Evolutionary conservation across 192 early-diverging fungal genomes (phyloP).

Genomic region (Gaertneriomyces sp.): DNA sequence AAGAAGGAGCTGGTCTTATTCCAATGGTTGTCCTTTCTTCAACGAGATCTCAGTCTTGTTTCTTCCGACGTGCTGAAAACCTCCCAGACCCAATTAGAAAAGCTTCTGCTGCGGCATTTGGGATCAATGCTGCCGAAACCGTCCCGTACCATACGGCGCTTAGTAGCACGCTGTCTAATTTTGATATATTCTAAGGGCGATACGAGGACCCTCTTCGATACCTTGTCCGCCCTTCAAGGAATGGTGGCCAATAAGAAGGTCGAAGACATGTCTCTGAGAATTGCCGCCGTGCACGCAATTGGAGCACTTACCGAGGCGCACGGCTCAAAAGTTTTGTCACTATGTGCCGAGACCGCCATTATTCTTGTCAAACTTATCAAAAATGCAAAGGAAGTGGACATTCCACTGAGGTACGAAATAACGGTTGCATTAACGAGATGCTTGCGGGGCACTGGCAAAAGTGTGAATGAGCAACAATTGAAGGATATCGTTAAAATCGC

Average conservation of each 20-base stretch:
- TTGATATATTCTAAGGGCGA: slow-evolving; percentile 73
- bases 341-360: slow-evolving; percentile 61
- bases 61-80: slow-evolving; percentile 37
- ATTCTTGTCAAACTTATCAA: slow-evolving; percentile 67
- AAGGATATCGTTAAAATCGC: slow-evolving; percentile 72
- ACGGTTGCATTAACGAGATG: slow-evolving; percentile 59
- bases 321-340: slow-evolving; percentile 70
- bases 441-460: slow-evolving; percentile 72
- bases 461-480: slow-evolving; percentile 59
- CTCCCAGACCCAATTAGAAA: slow-evolving; percentile 70
- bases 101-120: slow-evolving; percentile 67
- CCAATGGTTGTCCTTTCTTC: slow-evolving; percentile 84
- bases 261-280: slow-evolving; percentile 57
- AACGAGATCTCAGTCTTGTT: slow-evolving; percentile 63
- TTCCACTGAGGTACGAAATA: slow-evolving; percentile 65
- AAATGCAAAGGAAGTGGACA: slow-evolving; percentile 53
- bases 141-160: slow-evolving; percentile 60
- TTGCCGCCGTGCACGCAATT: slow-evolving; percentile 71
- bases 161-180: slow-evolving; percentile 69
- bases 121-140: slow-evolving; percentile 60
- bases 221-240: slow-evolving; percentile 61
- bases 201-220: slow-evolving; percentile 73
- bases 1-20: slow-evolving; percentile 76
- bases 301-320: slow-evolving; percentile 76
- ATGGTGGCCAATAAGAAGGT: slow-evolving; percentile 55